phyloP scores from a whole-genome alignment of 2,329 filamentous ascomycete species.

The Fusarium succisae region DNA sequence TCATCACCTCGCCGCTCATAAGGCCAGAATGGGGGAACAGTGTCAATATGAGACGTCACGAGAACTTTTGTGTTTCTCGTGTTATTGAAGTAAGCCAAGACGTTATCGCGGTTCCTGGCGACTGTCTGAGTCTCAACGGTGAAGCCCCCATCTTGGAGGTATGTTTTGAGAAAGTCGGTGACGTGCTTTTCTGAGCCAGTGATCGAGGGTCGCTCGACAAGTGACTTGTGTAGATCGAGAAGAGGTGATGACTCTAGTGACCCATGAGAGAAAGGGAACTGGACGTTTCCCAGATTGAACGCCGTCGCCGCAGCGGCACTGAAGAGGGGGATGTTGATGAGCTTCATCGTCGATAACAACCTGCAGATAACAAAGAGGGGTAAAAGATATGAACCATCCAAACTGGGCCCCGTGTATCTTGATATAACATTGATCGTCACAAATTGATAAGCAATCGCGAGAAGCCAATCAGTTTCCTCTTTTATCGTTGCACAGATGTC shows the following conservation, averaged over 20 bases:
- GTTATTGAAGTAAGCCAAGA: background rate
- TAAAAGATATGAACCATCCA: background rate
- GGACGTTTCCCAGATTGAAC: background rate
- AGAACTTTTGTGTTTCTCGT: background rate
- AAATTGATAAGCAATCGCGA: background rate
- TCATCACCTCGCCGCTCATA: conserved; percentile 4
- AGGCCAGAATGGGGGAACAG: conserved; percentile 3
- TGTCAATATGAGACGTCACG: conserved; percentile 4
- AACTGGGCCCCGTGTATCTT: background rate
- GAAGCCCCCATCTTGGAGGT: background rate
- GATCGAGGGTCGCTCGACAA: background rate
- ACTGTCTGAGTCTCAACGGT: background rate
- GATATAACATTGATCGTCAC: background rate
- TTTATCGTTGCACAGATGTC: background rate
- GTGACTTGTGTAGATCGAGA: background rate
- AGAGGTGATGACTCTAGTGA: background rate
- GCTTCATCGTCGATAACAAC: background rate
- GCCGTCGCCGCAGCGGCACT: background rate
- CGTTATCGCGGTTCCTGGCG: background rate
- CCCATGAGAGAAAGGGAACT: background rate
- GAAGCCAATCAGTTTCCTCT: background rate
- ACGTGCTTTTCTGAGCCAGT: background rate
- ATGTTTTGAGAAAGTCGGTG: background rate
- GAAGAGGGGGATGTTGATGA: background rate
- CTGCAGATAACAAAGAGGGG: background rate